Evolutionary conservation across 179 eudicot genomes (phyloP), one percentile per base, ranked within the genome.

Genomic region (Sideroxylon spinosum): DNA sequence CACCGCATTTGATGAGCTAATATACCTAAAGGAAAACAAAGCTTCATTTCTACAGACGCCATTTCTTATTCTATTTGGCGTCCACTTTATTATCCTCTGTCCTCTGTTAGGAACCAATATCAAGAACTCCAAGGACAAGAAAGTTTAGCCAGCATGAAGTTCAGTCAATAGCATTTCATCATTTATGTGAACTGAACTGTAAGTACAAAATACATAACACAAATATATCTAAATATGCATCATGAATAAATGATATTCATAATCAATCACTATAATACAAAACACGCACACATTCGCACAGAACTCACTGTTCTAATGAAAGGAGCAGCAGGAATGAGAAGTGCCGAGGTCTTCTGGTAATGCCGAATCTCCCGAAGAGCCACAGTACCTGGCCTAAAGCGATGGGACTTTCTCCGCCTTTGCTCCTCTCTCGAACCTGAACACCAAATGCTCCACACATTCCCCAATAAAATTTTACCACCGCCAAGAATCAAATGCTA

Each of bases 281-380:
- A n/a, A n/a, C n/a, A 20, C 50, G 9, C 28, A 19, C 17, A 20
- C 23, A 68, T 9, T 16, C 16, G 28, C 73, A 32, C 25, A 68
- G 73, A 52, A 49, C 62, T 77, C 78, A 90, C 92, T 61, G 71
- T 46, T 66, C 94, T 83, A 48, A 87, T 76, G 61, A 90, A 90
- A 48, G 94, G 94, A 16, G 92, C 92, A 85, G 85, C 85, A 52
- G 94, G 97, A 72, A 92, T 85, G 23, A 90, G 74, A 26, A 82
- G 94, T 0, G 86, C 28, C 6, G 71, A 46, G 14, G 89, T 75
- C 83, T 86, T 92, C 85, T 92, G 94, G 37, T 79, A 78, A 46
- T 78, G 83, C 59, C 97, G 86, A 79, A 92, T 92, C 83, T 92
- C 94, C 48, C 88, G 80, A 71, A 92, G 83, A 20, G 97, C 94